Conservation (phyloP, 2,329 filamentous ascomycete genomes). For the Fusarium abutilonis region DNA sequence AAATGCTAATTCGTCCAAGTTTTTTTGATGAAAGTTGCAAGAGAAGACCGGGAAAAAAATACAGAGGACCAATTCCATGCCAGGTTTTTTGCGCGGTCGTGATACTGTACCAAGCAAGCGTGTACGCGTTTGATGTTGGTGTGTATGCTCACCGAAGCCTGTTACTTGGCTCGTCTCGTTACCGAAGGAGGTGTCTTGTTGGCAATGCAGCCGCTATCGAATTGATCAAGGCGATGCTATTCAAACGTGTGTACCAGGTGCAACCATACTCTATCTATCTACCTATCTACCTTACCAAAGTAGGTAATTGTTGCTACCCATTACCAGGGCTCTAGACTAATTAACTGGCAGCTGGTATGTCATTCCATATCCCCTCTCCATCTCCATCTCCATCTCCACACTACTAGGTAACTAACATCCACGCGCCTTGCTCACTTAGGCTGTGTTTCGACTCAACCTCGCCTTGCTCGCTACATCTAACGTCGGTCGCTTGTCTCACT, state of each 20-base stretch:
- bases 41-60: conserved; percentile 6
- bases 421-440: conserved; percentile 9
- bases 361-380: conserved; percentile 1
- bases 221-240: conserved; percentile 4
- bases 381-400: not conserved
- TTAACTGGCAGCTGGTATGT: conserved; percentile 11
- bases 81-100: not conserved
- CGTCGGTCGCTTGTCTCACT: conserved; percentile 1
- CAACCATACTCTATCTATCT: conserved; percentile 1
- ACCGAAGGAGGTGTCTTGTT: conserved; percentile 16
- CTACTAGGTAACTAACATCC: not conserved
- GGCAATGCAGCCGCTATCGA: conserved; percentile 12
- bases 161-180: conserved; percentile 22
- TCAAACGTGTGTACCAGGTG: not conserved
- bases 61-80: not conserved
- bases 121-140: conserved; percentile 11
- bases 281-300: not conserved
- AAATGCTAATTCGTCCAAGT: conserved; percentile 1
- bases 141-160: conserved; percentile 19
- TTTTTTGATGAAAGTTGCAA: not conserved
- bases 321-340: conserved; percentile 1
- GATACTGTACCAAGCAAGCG: conserved; percentile 8
- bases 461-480: too few species aligned
- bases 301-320: conserved; percentile 2
- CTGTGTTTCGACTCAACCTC: conserved; percentile 9